A percentile compares a stretch with the other conserved stretches of the same genome.
These are phyloP conservation scores for Gymnopus androsaceus DNA, from an alignment of 1,284 basidiomycete species.

Conservation along the genomic window DNA sequence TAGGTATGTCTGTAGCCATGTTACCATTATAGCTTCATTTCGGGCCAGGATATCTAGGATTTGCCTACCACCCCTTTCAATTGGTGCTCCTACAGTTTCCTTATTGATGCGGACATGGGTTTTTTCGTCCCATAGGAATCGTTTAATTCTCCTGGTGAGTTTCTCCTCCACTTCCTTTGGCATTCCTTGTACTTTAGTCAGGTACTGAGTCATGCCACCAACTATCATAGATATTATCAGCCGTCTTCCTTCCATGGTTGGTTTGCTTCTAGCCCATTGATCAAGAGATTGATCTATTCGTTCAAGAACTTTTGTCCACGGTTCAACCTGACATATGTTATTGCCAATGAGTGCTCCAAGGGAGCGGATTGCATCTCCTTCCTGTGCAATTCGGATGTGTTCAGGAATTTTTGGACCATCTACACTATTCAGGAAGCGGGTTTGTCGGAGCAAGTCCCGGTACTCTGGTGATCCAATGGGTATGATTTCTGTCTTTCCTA, in stretches of 20 bases:
- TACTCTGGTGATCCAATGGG: constrained; percentile 28
- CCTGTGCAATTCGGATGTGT: constrained; percentile 11
- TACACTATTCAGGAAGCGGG: neutral
- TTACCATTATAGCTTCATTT: constrained; percentile 28
- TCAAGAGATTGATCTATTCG: constrained; percentile 16
- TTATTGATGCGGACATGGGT: constrained; percentile 18
- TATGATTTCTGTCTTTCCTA: constrained; percentile 35
- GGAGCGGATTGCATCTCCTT: neutral
- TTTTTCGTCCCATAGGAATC: constrained; percentile 27
- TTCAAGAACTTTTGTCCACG: constrained; percentile 21
- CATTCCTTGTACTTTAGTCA: constrained; percentile 26
- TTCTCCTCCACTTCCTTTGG: constrained; percentile 16
- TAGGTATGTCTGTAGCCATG: constrained; percentile 20
- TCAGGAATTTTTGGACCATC: constrained; percentile 19
- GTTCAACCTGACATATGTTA: constrained; percentile 4
- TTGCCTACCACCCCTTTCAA: constrained; percentile 21
- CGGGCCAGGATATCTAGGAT: constrained; percentile 24
- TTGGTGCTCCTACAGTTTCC: constrained; percentile 21
- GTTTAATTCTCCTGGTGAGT: constrained; percentile 11
- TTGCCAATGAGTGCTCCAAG: constrained; percentile 15
- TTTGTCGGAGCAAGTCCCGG: constrained; percentile 12
- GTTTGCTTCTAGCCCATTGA: constrained; percentile 16
- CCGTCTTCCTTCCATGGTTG: constrained; percentile 20
- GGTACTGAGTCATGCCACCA: constrained; percentile 23
- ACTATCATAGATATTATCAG: constrained; percentile 20